Percentiles rank a stretch among this genome's conserved stretches.
Evolutionary conservation across 495 filamentous ascomycete genomes (phyloP).

Genomic region (Aspergillus diversus): DNA sequence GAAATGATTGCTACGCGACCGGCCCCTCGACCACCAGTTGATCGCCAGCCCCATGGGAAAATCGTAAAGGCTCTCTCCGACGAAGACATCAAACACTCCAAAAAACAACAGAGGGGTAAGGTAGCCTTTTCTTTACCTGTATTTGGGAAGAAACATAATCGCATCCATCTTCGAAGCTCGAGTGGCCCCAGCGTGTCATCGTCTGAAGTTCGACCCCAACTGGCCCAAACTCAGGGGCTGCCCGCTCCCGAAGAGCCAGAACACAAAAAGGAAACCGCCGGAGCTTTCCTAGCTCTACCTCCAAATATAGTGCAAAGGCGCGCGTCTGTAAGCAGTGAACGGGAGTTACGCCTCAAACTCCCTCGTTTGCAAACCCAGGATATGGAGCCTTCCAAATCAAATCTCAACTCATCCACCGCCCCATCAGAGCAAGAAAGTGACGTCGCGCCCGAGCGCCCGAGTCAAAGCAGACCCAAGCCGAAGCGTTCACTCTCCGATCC

Average conservation of each 20-base stretch:
- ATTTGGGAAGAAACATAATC: constrained; percentile 22
- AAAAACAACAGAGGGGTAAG: constrained; percentile 24
- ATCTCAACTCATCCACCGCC: not conserved
- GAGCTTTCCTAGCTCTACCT: constrained; percentile 20
- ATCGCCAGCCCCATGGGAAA: constrained; percentile 4
- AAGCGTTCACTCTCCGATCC: constrained; percentile 13
- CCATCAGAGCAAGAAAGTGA: constrained; percentile 11
- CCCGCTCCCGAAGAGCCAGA: not conserved
- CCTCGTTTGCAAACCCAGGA: constrained; percentile 44
- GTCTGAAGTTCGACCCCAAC: not conserved
- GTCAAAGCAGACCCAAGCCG: not conserved
- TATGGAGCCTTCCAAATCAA: constrained; percentile 1
- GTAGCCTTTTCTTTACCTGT: constrained; percentile 23
- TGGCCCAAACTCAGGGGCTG: not conserved
- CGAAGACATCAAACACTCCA: constrained; percentile 22
- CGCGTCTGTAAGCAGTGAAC: constrained; percentile 29
- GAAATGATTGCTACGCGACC: constrained; percentile 43
- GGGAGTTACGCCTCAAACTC: constrained; percentile 35
- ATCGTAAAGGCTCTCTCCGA: constrained; percentile 28
- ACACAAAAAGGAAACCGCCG: constrained; percentile 15
- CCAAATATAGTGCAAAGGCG: constrained; percentile 14
- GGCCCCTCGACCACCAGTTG: constrained; percentile 39
- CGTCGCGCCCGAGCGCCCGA: not conserved
- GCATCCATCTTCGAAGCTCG: constrained; percentile 17
- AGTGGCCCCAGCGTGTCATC: constrained; percentile 19